Percentiles rank a stretch among this genome's conserved stretches.
phyloP scores from a whole-genome alignment of 352 stramenopile species.

The Elongisporangium prolatum region DNA sequence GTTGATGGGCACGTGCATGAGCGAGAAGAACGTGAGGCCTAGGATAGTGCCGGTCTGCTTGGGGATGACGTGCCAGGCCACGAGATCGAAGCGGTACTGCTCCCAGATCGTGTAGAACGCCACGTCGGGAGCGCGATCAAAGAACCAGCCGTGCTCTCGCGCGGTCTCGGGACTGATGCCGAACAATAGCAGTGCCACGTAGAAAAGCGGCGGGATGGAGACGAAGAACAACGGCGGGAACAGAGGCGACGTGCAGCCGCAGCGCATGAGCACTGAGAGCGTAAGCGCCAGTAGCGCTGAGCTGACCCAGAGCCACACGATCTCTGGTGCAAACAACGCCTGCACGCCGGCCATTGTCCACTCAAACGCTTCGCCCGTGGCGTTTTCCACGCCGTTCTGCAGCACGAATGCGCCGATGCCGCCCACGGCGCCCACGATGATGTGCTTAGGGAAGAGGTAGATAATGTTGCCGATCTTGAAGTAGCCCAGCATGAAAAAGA shows the following conservation, averaged over 20 bases:
- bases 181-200: slow-evolving; percentile 45
- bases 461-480: slow-evolving; percentile 89
- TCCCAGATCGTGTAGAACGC: slow-evolving; percentile 74
- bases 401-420: slow-evolving; percentile 89
- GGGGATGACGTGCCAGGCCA: slow-evolving; percentile 68
- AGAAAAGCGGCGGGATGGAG: slow-evolving; percentile 75
- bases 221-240: slow-evolving; percentile 81
- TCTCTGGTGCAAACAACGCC: slow-evolving; percentile 38
- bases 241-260: slow-evolving; percentile 43
- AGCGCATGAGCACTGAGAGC: slow-evolving; percentile 51
- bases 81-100: slow-evolving; percentile 61
- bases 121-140: slow-evolving; percentile 57
- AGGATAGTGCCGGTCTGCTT: slow-evolving; percentile 79
- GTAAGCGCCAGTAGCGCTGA: slow-evolving; percentile 46
- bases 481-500: slow-evolving; percentile 89
- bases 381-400: slow-evolving; percentile 83
- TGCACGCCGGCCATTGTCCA: slow-evolving; percentile 47
- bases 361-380: slow-evolving; percentile 59
- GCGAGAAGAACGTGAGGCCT: slow-evolving; percentile 88
- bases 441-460: slow-evolving; percentile 93
- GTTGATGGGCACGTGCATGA: slow-evolving; percentile 96
- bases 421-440: slow-evolving; percentile 94
- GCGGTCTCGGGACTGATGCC: slow-evolving; percentile 54
- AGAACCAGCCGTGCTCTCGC: slow-evolving; percentile 70
- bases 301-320: slow-evolving; percentile 69